A percentile compares a stretch with the other conserved stretches of the same genome.
phyloP scores from a whole-genome alignment of 1,284 basidiomycete genomes.

The Mycena sp. region DNA sequence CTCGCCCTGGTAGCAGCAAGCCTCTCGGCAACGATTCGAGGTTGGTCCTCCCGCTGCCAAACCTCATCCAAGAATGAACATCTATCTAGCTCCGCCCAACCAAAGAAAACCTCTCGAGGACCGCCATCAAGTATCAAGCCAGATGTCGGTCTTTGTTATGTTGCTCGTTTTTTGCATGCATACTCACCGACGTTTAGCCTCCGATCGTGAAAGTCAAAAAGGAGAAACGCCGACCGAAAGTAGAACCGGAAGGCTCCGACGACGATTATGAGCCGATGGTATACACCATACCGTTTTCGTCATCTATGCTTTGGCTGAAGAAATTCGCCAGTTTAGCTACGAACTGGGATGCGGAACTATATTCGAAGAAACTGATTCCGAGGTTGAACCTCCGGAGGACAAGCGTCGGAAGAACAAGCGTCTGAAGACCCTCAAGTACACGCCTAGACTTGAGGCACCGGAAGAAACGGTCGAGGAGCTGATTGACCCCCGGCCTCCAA shows the following conservation, averaged over 20 bases:
- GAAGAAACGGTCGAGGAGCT: not conserved
- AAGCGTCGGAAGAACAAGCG: too few relatives aligned
- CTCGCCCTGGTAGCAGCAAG: not conserved
- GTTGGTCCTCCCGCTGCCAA: not conserved
- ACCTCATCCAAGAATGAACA: not conserved
- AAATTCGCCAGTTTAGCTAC: too few relatives aligned
- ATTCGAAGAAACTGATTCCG: too few relatives aligned
- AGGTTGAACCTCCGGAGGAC: too few relatives aligned
- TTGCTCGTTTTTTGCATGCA: not conserved
- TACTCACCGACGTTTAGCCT: not conserved
- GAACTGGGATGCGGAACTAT: too few relatives aligned
- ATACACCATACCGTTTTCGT: conserved; percentile 1
- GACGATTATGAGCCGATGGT: conserved; percentile 4
- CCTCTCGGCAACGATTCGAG: not conserved
- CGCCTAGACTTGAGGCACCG: not conserved
- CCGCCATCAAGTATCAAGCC: conserved; percentile 1
- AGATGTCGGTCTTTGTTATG: not conserved
- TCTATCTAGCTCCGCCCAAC: conserved; percentile 9
- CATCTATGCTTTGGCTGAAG: not conserved
- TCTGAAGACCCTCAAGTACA: too few relatives aligned
- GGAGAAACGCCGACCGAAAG: not conserved
- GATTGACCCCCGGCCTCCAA: conserved; percentile 2
- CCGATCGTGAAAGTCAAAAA: too few relatives aligned
- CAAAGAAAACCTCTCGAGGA: conserved; percentile 8
- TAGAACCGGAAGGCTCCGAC: conserved; percentile 15